Base-by-base conservation (phyloP, 164 flowering plant genomes). In the Berberis vulgaris region DNA sequence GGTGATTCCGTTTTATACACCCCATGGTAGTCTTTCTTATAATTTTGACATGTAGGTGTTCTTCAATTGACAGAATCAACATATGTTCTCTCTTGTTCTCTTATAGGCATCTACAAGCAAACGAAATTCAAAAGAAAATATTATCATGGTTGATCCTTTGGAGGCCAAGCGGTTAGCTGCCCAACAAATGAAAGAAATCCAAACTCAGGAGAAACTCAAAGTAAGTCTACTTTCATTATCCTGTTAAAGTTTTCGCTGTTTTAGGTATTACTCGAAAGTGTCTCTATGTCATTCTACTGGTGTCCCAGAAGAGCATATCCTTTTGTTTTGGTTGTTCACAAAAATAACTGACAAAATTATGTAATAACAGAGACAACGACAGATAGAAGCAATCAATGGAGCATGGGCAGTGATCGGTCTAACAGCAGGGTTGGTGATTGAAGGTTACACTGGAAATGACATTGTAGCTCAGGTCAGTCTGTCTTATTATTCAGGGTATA, bases 391-490 rank as follows among this genome's bases (percentile, higher is more conserved):
- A n/a, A 83, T 91, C 13, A 94, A 94, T 72, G 98, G 98, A 55
- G 90, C 95, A 54, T 94, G 92, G 94, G 98, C 98, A 45, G 87
- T 90, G 87, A 79, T 94, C 61, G 96, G 98, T 68, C 89, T 94
- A 9, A 87, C 96, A 4, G 87, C 82, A 66, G 95, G 88, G 46
- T 76, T 94, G 63, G 86, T 94, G 26, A 74, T 91, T 58, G 98
- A 93, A 79, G 95, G 87, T 55, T 85, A 75, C 1, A 88, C 88
- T 56, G 98, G 98, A 64, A 80, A 84, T 8, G 55, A 79, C 60
- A 80, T 93, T 69, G 67, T 74, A 47, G 64, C 73, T 26, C 98
- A 93, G 95, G 98, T 86, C 64, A 57, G 53, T 66, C 61, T 8
- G 10, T 66, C 13, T 12, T 5, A 64, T 38, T 12, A n/a, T 11